Percentiles rank a stretch among this genome's conserved stretches.
Conservation (phyloP, 192 early-diverging fungal genomes). For the Haplosporangium gracile region DNA sequence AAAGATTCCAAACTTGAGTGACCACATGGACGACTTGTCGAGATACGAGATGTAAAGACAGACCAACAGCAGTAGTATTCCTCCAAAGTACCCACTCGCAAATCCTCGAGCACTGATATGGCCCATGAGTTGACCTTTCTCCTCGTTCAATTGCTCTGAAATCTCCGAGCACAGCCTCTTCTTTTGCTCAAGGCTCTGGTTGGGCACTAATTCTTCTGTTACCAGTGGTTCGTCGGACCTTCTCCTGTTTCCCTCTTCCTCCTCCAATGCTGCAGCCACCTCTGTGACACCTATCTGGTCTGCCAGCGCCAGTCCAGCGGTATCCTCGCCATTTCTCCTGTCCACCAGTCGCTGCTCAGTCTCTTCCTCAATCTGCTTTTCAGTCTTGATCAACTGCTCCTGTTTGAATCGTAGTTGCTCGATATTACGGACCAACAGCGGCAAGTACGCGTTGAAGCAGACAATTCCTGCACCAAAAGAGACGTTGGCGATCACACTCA, state of each 20-base stretch:
- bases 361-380: constrained; percentile 12
- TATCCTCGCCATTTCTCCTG: neutral
- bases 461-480: constrained; percentile 63
- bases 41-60: constrained; percentile 57
- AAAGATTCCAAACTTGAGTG: constrained; percentile 60
- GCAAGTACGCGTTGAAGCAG: constrained; percentile 67
- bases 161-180: constrained; percentile 8
- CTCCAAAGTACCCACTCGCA: constrained; percentile 62
- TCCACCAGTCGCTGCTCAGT: neutral
- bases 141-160: constrained; percentile 32
- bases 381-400: constrained; percentile 16
- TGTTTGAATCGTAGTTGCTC: constrained; percentile 24
- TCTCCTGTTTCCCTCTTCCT: neutral
- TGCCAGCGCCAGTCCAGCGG: neutral
- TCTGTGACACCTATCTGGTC: constrained; percentile 2
- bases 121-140: constrained; percentile 53
- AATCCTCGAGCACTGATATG: constrained; percentile 61
- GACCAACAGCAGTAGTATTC: constrained; percentile 58
- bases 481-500: constrained; percentile 61
- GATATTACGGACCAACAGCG: constrained; percentile 58
- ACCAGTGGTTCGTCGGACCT: neutral
- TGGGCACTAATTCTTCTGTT: neutral
- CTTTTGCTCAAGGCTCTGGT: constrained; percentile 3
- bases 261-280: neutral
- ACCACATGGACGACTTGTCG: constrained; percentile 43